A percentile compares a stretch with the other conserved stretches of the same genome.
phyloP scores from a whole-genome alignment of 2,329 filamentous ascomycete genomes.

The Chaetomium strumarium region DNA sequence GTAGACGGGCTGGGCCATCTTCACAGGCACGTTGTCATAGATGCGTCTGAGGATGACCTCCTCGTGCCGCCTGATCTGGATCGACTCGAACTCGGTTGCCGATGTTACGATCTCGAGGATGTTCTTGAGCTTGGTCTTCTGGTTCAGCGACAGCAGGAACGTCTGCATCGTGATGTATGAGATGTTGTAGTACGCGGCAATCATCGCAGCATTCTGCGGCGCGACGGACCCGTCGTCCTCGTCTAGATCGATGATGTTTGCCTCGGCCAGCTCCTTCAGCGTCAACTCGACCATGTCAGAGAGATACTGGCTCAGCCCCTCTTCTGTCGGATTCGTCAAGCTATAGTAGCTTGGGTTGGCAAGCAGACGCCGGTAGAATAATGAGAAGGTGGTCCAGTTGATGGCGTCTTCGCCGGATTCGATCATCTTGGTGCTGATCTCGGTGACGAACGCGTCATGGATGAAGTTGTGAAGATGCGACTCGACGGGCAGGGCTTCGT shows the following conservation, averaged over 20 bases:
- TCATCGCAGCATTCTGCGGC: slow-evolving; percentile 94
- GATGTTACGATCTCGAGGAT: slow-evolving; percentile 96
- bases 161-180: slow-evolving; percentile 99
- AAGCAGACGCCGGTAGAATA: slow-evolving; percentile 90
- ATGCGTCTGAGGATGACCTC: slow-evolving; percentile 82
- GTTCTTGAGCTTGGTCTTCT: slow-evolving; percentile 89
- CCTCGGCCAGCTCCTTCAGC: slow-evolving; percentile 81
- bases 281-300: slow-evolving; percentile 93
- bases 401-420: slow-evolving; percentile 94
- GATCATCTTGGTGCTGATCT: slow-evolving; percentile 94
- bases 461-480: slow-evolving; percentile 88
- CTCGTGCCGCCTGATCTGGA: slow-evolving; percentile 91
- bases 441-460: slow-evolving; percentile 93
- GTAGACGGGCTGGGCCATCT: slow-evolving; percentile 80
- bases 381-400: slow-evolving; percentile 97
- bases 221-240: slow-evolving; percentile 87
- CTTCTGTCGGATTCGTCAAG: slow-evolving; percentile 79
- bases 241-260: slow-evolving; percentile 92
- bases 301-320: slow-evolving; percentile 87
- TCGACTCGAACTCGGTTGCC: slow-evolving; percentile 90
- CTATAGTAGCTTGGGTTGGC: slow-evolving; percentile 97
- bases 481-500: slow-evolving; percentile 92
- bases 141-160: slow-evolving; percentile 83
- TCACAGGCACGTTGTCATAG: slow-evolving; percentile 90
- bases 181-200: slow-evolving; percentile 98